Evolutionary conservation across 495 filamentous ascomycete genomes (phyloP).

Genomic region (Lophium mytilinum): DNA sequence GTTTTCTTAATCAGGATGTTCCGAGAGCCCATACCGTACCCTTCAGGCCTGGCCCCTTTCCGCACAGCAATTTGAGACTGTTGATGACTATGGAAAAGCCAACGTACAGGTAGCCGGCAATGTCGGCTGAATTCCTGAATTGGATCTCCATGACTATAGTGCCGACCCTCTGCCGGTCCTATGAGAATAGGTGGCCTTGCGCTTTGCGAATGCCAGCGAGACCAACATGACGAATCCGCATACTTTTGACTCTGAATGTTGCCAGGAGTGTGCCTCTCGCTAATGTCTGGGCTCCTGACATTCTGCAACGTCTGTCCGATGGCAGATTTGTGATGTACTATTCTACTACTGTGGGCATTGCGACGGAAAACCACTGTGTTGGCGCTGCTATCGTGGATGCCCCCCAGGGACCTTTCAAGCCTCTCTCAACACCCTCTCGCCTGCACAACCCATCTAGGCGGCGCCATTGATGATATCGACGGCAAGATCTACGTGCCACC

Average conservation of each 20-base stretch:
- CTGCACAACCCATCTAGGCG: conserved; percentile 21
- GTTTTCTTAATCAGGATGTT: background rate
- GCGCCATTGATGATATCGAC: conserved; percentile 12
- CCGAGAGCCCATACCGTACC: background rate
- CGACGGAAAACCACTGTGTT: conserved; percentile 24
- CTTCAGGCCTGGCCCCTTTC: background rate
- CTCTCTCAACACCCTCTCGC: conserved; percentile 16
- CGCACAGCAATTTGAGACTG: background rate
- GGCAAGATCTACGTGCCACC: conserved; percentile 12
- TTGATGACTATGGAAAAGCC: conserved; percentile 19
- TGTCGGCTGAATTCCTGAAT: conserved; percentile 17
- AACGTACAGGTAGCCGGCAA: conserved; percentile 28
- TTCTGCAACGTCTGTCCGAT: conserved; percentile 5
- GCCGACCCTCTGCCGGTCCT: conserved; percentile 17
- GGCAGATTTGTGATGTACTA: conserved; percentile 28
- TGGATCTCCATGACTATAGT: conserved; percentile 15
- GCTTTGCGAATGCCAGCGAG: conserved; percentile 1
- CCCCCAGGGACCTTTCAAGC: conserved; percentile 25
- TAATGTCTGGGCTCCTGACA: conserved; percentile 19
- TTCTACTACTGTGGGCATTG: conserved; percentile 15
- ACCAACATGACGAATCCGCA: background rate
- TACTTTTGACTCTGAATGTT: background rate
- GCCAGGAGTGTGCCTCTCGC: conserved; percentile 7
- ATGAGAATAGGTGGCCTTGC: conserved; percentile 13
- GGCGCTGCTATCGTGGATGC: conserved; percentile 17